Evolutionary conservation across 352 stramenopile species (phyloP).

Genomic region (Phytophthora nicotianae): DNA sequence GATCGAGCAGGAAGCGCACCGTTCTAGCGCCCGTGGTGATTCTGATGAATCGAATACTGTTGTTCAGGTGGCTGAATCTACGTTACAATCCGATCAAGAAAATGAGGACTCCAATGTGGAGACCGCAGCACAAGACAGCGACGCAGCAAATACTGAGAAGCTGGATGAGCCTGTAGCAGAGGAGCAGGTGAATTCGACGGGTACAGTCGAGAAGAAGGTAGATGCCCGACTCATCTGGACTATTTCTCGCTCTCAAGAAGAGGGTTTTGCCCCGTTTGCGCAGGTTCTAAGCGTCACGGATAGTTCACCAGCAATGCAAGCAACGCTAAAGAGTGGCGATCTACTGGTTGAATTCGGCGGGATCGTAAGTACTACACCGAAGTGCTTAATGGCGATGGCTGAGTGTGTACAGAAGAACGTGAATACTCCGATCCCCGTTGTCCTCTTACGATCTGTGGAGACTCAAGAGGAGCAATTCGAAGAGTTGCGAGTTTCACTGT

Average conservation of each 20-base stretch:
- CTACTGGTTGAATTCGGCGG: slow-evolving; percentile 59
- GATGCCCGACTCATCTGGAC: slow-evolving; percentile 7
- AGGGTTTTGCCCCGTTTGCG: slow-evolving; percentile 43
- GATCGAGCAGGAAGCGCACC: background rate
- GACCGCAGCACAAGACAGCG: background rate
- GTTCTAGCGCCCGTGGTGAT: no score
- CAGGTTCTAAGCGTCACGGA: slow-evolving; percentile 49
- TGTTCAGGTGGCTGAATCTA: background rate
- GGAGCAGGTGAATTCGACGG: background rate
- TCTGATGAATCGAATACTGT: no score
- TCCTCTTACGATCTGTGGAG: slow-evolving; percentile 37
- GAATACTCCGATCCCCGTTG: slow-evolving; percentile 38
- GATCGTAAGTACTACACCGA: slow-evolving; percentile 46
- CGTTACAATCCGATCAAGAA: background rate
- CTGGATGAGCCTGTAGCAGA: background rate
- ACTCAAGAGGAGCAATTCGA: slow-evolving; percentile 13
- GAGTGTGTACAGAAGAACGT: slow-evolving; percentile 55
- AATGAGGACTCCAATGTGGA: background rate
- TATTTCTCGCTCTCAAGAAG: slow-evolving; percentile 11
- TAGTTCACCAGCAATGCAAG: slow-evolving; percentile 54
- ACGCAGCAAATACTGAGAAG: background rate
- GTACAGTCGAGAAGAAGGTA: background rate
- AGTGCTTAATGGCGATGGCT: slow-evolving; percentile 59
- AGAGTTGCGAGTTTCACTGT: slow-evolving; percentile 22
- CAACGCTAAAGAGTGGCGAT: slow-evolving; percentile 45